These are phyloP conservation scores for Fusarium guadeloupense DNA, from an alignment of 2,329 filamentous ascomycete species.

Conservation along the genomic window DNA sequence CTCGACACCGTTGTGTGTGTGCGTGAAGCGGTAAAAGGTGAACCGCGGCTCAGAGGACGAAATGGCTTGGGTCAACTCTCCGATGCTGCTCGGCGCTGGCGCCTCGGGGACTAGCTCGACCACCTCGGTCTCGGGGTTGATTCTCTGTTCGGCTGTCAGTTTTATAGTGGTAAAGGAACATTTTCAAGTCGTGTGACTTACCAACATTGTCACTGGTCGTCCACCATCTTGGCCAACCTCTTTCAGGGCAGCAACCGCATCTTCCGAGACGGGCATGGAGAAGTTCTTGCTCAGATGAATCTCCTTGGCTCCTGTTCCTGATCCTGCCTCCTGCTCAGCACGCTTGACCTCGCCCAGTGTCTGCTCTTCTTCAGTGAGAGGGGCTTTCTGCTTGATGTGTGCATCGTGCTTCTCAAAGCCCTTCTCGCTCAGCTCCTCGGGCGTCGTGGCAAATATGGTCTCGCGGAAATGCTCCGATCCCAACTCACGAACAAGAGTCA, in stretches of 20 bases:
- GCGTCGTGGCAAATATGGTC: slow-evolving; percentile 75
- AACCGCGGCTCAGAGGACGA: slow-evolving; percentile 77
- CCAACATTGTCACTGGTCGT: slow-evolving; percentile 70
- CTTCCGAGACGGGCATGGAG: slow-evolving; percentile 67
- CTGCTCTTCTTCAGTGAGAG: slow-evolving; percentile 81
- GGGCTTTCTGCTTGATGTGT: slow-evolving; percentile 71
- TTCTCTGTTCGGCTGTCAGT: slow-evolving; percentile 62
- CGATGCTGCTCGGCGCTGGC: slow-evolving; percentile 62
- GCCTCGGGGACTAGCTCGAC: slow-evolving; percentile 70
- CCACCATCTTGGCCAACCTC: slow-evolving; percentile 63
- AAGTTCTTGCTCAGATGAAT: slow-evolving; percentile 67
- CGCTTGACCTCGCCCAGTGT: slow-evolving; percentile 76
- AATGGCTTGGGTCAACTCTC: slow-evolving; percentile 68
- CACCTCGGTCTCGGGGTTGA: slow-evolving; percentile 74
- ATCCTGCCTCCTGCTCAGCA: slow-evolving; percentile 77
- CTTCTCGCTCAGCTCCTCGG: slow-evolving; percentile 72
- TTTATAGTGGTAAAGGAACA: background rate
- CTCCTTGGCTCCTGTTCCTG: slow-evolving; percentile 69
- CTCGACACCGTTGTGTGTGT: slow-evolving; percentile 63
- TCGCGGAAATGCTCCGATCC: slow-evolving; percentile 82
- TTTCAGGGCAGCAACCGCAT: slow-evolving; percentile 71
- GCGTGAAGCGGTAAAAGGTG: slow-evolving; percentile 76
- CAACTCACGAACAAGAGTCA: slow-evolving; percentile 79
- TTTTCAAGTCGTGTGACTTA: slow-evolving; percentile 49
- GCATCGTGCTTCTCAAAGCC: slow-evolving; percentile 79